Conservation (phyloP, 23 red algal genomes). For the Pyropia haitanensis region DNA sequence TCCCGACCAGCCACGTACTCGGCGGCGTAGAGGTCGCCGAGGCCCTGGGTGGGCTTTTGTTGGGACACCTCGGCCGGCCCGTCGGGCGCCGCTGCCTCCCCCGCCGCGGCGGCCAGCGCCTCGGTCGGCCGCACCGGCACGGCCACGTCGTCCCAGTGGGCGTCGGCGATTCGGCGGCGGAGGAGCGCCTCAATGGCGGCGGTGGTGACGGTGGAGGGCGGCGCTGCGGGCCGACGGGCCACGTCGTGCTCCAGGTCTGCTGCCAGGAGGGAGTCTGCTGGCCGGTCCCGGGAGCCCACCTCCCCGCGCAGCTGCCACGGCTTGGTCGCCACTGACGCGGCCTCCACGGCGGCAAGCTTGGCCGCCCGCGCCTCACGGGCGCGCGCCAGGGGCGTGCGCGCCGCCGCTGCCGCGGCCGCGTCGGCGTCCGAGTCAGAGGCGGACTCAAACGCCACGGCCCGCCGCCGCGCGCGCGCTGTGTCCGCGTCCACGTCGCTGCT, state of each 20-base stretch:
- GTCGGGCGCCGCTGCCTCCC: neutral
- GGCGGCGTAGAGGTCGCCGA: slow-evolving; percentile 40
- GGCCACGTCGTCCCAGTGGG: slow-evolving; percentile 59
- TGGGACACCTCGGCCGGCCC: slow-evolving; percentile 40
- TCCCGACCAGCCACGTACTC: slow-evolving; percentile 25
- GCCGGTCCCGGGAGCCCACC: slow-evolving; percentile 54
- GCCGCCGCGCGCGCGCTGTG: too few species aligned
- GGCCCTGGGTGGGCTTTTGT: slow-evolving; percentile 46
- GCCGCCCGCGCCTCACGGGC: too few species aligned
- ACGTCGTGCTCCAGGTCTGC: slow-evolving; percentile 70
- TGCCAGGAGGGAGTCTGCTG: slow-evolving; percentile 59
- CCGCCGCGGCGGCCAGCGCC: slow-evolving; percentile 29
- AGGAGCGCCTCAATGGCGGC: slow-evolving; percentile 56
- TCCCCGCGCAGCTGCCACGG: slow-evolving; percentile 87
- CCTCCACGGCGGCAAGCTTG: slow-evolving; percentile 39
- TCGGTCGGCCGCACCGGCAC: slow-evolving; percentile 3
- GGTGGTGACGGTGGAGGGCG: slow-evolving; percentile 15
- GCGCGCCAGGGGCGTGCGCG: too few species aligned
- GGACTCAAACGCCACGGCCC: too few species aligned
- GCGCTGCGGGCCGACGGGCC: slow-evolving; percentile 8
- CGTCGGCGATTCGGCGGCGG: slow-evolving; percentile 57
- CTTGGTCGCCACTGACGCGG: slow-evolving; percentile 39
- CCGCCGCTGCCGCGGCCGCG: too few species aligned
- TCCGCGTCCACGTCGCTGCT: too few species aligned
- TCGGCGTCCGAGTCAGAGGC: too few species aligned